Base-by-base conservation (phyloP, 371 early-diverging fungal genomes). In the Apophysomyces variabilis region DNA sequence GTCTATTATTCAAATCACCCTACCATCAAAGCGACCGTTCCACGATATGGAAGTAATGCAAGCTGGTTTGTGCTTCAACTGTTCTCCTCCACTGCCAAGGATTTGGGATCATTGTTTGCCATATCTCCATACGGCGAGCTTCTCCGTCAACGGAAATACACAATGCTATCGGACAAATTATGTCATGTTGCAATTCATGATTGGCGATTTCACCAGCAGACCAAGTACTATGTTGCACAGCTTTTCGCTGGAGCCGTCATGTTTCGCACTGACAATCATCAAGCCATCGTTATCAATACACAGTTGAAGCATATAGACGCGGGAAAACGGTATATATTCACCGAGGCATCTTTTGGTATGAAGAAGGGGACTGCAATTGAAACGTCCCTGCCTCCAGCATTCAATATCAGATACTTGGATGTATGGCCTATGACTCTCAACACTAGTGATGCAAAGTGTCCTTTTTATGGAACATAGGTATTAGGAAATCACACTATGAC, bases 261-360 rank as follows among this genome's bases (percentile, higher is more conserved):
- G 9, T n/a, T 47, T 7, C 67, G 67, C 65, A 50, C 26, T 26
- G 43, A 5, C 13, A 74, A 67, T 46, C 61, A 58, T 14, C 61
- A 74, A 41, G 71, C 74, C 9, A 50, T 68, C 14, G 54, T 68
- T 11, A 56, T 58, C 13, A 74, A 74, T 58, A 74, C 74, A 26
- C 32, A n/a, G 61, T 70, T 2, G 74, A 74, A 38, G 62, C 66
- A 26, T 70, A 70, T 41, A 71, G 74, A 3, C 60, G 66, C 37
- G 66, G 32, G 11, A 58, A 38, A 26, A n/a, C 21, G 5, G 64
- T 68, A 1, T 66, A 70, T 56, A 32, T 26, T 8, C 64, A 64
- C 46, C 38, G 64, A 3, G 58, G 58, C 45, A n/a, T 32, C 1
- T 64, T 64, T 64, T 21, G 62, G 46, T 13, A 62, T 36, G 18